A percentile compares a stretch with the other conserved stretches of the same genome.
Evolutionary conservation across 441 rosid species (phyloP).

Genomic region (Raphanus hybrid): DNA sequence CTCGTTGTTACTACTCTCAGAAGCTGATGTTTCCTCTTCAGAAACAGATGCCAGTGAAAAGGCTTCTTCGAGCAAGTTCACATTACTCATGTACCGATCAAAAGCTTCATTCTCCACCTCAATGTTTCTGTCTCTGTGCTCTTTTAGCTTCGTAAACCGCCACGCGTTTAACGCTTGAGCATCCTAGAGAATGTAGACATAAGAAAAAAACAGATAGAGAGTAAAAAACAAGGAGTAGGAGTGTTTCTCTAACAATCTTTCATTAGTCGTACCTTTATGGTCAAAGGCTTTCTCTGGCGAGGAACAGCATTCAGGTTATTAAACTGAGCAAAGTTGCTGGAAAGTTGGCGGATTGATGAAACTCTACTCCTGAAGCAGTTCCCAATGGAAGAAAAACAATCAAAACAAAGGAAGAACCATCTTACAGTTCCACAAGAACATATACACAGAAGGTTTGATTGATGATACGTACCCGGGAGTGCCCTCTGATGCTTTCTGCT

Average conservation of each 20-base stretch:
- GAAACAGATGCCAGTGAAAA: slow-evolving; percentile 53
- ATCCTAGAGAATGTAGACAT: slow-evolving; percentile 60
- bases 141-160: slow-evolving; percentile 90
- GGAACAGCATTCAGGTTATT: slow-evolving; percentile 71
- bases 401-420: slow-evolving; percentile 23
- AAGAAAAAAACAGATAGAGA: slow-evolving; percentile 18
- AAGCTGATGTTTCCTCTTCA: slow-evolving; percentile 46
- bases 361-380: slow-evolving; percentile 64
- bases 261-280: slow-evolving; percentile 66
- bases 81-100: slow-evolving; percentile 80
- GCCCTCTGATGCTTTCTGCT: slow-evolving; percentile 70
- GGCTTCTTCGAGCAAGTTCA: slow-evolving; percentile 80
- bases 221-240: slow-evolving; percentile 19
- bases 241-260: slow-evolving; percentile 2
- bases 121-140: slow-evolving; percentile 69
- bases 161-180: slow-evolving; percentile 86
- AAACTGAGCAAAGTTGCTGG: slow-evolving; percentile 86
- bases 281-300: slow-evolving; percentile 82
- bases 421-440: slow-evolving; percentile 8
- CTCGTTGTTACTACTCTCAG: slow-evolving; percentile 42
- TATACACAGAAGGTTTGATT: background rate
- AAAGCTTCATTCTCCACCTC: slow-evolving; percentile 87
- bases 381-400: slow-evolving; percentile 16
- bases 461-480: slow-evolving; percentile 49
- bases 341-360: slow-evolving; percentile 84